Evolutionary conservation across 2,329 filamentous ascomycete species (phyloP).

Genomic region (Fusarium multiceps): DNA sequence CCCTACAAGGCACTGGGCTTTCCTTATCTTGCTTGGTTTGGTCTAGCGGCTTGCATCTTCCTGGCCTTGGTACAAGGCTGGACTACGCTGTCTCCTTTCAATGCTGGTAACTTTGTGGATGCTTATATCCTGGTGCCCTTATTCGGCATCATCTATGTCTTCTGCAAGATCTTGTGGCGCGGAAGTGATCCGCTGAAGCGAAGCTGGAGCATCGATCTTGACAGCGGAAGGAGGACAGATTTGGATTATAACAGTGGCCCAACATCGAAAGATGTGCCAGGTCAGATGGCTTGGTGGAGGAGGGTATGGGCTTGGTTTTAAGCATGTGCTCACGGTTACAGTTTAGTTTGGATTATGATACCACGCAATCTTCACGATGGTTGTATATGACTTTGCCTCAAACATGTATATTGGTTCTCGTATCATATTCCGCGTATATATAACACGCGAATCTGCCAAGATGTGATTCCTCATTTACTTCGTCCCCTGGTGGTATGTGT

Average conservation of each 20-base stretch:
- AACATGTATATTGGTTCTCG: neutral
- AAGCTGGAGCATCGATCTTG: conserved; percentile 65
- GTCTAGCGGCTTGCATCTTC: conserved; percentile 67
- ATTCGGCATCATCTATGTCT: conserved; percentile 67
- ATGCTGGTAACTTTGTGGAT: conserved; percentile 69
- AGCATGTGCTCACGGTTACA: neutral
- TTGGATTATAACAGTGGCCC: conserved; percentile 57
- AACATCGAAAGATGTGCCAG: conserved; percentile 49
- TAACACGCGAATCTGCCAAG: neutral
- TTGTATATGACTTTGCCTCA: neutral
- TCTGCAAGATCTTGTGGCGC: conserved; percentile 64
- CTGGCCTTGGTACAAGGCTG: conserved; percentile 71
- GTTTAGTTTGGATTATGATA: neutral
- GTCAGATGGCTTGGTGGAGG: conserved; percentile 56
- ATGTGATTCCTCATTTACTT: neutral
- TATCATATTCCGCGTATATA: neutral
- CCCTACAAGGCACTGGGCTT: conserved; percentile 67
- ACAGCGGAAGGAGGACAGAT: conserved; percentile 65
- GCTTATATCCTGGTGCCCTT: conserved; percentile 71
- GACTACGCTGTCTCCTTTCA: conserved; percentile 68
- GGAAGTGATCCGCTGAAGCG: conserved; percentile 62
- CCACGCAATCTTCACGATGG: neutral
- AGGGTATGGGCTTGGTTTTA: conserved; percentile 57
- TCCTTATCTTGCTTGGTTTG: conserved; percentile 70
- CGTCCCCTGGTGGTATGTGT: neutral